Conservation (phyloP, 257 asterid genomes). For the Marsdenia floribunda region DNA sequence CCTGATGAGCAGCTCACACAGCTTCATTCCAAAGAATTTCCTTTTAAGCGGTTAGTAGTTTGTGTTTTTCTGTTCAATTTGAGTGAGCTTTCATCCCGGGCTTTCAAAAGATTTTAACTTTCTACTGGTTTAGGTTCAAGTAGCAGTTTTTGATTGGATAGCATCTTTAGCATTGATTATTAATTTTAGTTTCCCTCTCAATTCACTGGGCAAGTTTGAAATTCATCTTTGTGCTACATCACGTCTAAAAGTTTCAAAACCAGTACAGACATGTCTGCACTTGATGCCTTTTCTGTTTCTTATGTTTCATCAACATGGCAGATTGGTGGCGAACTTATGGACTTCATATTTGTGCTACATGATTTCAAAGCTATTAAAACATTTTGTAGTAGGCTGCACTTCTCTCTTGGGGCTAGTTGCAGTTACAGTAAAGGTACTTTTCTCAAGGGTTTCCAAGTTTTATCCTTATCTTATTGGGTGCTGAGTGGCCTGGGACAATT, state of each 20-base stretch:
- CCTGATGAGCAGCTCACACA: too few species aligned
- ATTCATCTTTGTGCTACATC: not conserved
- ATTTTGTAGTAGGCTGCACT: conserved; percentile 95
- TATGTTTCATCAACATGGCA: conserved; percentile 15
- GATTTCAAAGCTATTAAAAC: conserved; percentile 86
- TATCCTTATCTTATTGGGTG: not conserved
- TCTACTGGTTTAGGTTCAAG: too few species aligned
- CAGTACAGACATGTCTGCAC: not conserved
- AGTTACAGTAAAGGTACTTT: too few species aligned
- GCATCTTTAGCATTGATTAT: not conserved
- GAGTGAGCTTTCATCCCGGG: too few species aligned
- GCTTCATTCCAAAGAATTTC: too few species aligned
- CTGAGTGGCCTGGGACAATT: not conserved
- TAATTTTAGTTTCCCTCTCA: conserved; percentile 4
- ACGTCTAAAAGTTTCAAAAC: not conserved
- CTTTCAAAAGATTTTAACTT: too few species aligned
- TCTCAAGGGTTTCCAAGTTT: not conserved
- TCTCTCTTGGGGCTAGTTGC: conserved; percentile 98
- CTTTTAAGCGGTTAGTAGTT: too few species aligned
- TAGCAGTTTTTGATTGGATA: not conserved
- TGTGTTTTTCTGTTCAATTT: too few species aligned
- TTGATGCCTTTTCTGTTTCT: not conserved
- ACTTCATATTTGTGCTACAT: conserved; percentile 90
- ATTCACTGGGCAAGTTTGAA: not conserved
- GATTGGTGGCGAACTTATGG: conserved; percentile 96